phyloP scores from a whole-genome alignment of 768 basidiomycete genomes.

The Collybia mongolica region DNA sequence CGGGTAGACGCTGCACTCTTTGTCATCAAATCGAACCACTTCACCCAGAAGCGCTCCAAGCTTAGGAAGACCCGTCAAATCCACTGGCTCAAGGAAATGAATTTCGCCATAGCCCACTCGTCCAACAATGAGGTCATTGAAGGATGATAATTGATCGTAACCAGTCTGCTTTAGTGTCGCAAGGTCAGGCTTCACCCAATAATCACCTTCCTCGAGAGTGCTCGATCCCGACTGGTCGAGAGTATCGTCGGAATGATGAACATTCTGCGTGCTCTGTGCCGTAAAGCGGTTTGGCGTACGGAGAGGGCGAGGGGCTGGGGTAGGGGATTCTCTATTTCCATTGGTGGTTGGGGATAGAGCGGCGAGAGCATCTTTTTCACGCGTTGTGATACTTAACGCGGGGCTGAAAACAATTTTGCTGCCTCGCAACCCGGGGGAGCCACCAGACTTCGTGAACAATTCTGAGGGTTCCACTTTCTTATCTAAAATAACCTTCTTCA shows the following conservation, averaged over 20 bases:
- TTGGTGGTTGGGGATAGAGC: constrained; percentile 26
- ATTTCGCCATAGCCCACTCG: constrained; percentile 92
- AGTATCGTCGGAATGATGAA: constrained; percentile 14
- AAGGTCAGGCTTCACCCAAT: constrained; percentile 85
- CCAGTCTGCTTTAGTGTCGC: constrained; percentile 67
- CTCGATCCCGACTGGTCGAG: constrained; percentile 25
- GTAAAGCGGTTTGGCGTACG: constrained; percentile 40
- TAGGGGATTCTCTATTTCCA: constrained; percentile 31
- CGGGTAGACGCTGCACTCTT: constrained; percentile 92
- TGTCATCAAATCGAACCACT: constrained; percentile 84
- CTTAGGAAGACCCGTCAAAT: constrained; percentile 81
- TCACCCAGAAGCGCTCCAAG: constrained; percentile 84
- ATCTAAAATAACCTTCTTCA: constrained; percentile 90
- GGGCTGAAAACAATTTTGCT: constrained; percentile 74
- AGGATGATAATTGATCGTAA: constrained; percentile 70
- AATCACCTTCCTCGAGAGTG: constrained; percentile 80
- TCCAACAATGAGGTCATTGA: constrained; percentile 80
- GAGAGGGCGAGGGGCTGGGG: constrained; percentile 33
- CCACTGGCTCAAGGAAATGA: constrained; percentile 75
- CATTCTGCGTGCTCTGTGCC: constrained; percentile 30
- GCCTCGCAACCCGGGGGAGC: constrained; percentile 39
- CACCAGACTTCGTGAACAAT: constrained; percentile 54
- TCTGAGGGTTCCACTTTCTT: constrained; percentile 79
- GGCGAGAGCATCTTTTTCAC: constrained; percentile 63
- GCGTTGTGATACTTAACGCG: constrained; percentile 68